Evolutionary conservation across 495 filamentous ascomycete species (phyloP), one percentile per base, ranked within the genome.

Genomic region (Trichoderma virens): DNA sequence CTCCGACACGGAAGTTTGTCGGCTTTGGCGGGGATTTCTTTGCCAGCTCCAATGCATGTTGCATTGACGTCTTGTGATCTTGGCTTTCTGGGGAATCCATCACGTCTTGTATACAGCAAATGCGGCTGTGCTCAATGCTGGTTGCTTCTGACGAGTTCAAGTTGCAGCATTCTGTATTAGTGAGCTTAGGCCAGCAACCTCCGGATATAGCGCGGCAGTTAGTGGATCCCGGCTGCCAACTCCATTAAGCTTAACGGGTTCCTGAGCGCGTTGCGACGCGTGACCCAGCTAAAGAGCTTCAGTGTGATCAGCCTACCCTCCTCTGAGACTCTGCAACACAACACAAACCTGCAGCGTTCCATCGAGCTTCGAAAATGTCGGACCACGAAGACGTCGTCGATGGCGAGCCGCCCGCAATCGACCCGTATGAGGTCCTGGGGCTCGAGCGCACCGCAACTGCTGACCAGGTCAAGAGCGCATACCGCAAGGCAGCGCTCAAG

Each of bases 1-100:
- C 94, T 64, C 94, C 94, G 41, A 98, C 92, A 65, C 93, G 86
- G 79, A 90, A 98, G 74, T 97, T 97, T 47, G 91, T 92, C 13
- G 93, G 88, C 62, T 89, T 91, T 5, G 90, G 88, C 13, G 90
- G 88, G 2, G 92, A 93, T 68, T 88, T 80, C 34, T 83, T 79
- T 9, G 94, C 93, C 43, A 91, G 81, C 41, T 79, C 73, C 41
- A 98, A 84, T 61, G 90, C 90, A 61, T 88, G 78, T 59, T 77
- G 81, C 78, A 98, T 89, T 74, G 89, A 90, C 28, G 74, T 74
- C 34, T 74, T 65, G 73, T 95, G 92, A 62, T 38, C 31, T 35
- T 20, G 18, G 32, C 31, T 23, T 5, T 30, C 9, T 20, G n/a
- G 6, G 16, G 34, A 23, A 9, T 28, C 38, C 61, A 62, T 62